phyloP scores from a whole-genome alignment of 495 filamentous ascomycete species.

The Xylaria longipes region DNA sequence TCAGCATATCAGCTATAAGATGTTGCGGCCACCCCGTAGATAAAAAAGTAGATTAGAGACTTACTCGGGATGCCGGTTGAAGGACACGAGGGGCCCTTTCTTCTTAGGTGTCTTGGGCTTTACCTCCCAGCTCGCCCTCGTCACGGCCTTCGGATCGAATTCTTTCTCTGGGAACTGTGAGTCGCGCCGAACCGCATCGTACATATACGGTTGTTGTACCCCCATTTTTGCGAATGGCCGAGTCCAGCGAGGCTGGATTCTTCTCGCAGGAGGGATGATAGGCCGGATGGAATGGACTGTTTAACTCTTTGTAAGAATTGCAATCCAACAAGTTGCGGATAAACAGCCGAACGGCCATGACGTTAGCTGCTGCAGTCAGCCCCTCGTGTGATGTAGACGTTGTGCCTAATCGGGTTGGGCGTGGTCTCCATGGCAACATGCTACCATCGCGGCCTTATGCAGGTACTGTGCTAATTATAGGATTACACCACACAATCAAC shows the following conservation, averaged over 20 bases:
- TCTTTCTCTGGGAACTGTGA: conserved; percentile 56
- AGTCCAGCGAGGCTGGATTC: conserved; percentile 35
- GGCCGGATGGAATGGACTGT: conserved; percentile 33
- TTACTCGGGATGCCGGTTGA: conserved; percentile 86
- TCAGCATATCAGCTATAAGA: conserved; percentile 31
- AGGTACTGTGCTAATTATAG: conserved; percentile 23
- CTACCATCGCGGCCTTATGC: not conserved
- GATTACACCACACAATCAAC: not conserved
- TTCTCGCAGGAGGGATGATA: conserved; percentile 27
- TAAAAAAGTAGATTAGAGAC: conserved; percentile 32
- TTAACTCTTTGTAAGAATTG: conserved; percentile 1
- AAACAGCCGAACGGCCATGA: not conserved
- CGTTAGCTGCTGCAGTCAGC: not conserved
- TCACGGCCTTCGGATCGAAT: conserved; percentile 85
- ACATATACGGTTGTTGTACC: conserved; percentile 76
- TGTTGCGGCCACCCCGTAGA: conserved; percentile 8
- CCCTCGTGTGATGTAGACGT: conserved; percentile 4
- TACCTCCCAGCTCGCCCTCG: conserved; percentile 70
- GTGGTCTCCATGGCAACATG: conserved; percentile 25
- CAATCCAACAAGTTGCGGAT: not conserved
- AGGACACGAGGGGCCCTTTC: conserved; percentile 75
- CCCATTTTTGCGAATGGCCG: conserved; percentile 42
- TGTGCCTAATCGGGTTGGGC: conserved; percentile 10
- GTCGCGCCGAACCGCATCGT: conserved; percentile 59
- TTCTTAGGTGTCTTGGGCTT: conserved; percentile 64